Evolutionary conservation across 139 green algal genomes (phyloP).

Genomic region (Closterium sp.): DNA sequence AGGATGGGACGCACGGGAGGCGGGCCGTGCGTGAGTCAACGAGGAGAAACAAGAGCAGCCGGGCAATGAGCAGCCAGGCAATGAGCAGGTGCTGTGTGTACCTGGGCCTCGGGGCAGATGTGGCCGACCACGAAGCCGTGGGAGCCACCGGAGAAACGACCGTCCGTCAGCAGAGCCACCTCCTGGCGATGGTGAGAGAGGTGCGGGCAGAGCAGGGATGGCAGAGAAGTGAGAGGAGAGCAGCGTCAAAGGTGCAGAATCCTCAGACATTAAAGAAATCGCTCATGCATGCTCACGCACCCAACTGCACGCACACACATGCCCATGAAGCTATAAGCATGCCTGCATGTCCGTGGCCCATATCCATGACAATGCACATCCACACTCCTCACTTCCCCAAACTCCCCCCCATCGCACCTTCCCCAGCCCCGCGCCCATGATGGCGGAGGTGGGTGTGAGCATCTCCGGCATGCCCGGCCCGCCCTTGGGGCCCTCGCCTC

Average conservation of each 20-base stretch:
- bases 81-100: background rate
- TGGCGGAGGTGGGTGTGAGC: slow-evolving; percentile 93
- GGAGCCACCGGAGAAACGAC: slow-evolving; percentile 91
- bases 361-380: too few relatives aligned
- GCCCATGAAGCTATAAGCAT: too few relatives aligned
- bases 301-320: too few relatives aligned
- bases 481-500: slow-evolving; percentile 94
- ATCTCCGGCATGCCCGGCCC: slow-evolving; percentile 99
- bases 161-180: slow-evolving; percentile 94
- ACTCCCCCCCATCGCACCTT: slow-evolving; percentile 52
- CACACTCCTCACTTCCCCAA: too few relatives aligned
- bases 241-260: too few relatives aligned
- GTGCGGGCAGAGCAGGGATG: too few relatives aligned
- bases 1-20: too few relatives aligned
- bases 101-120: slow-evolving; percentile 86
- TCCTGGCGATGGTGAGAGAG: slow-evolving; percentile 49
- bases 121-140: slow-evolving; percentile 99
- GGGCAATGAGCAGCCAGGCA: background rate
- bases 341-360: too few relatives aligned
- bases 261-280: too few relatives aligned
- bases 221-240: too few relatives aligned
- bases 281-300: too few relatives aligned
- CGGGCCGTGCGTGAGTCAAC: background rate
- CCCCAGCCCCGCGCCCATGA: slow-evolving; percentile 96
- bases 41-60: slow-evolving; percentile 40